These are phyloP conservation scores for Codiaeum variegatum DNA, from an alignment of 441 rosid genomes.

Conservation along the genomic window DNA sequence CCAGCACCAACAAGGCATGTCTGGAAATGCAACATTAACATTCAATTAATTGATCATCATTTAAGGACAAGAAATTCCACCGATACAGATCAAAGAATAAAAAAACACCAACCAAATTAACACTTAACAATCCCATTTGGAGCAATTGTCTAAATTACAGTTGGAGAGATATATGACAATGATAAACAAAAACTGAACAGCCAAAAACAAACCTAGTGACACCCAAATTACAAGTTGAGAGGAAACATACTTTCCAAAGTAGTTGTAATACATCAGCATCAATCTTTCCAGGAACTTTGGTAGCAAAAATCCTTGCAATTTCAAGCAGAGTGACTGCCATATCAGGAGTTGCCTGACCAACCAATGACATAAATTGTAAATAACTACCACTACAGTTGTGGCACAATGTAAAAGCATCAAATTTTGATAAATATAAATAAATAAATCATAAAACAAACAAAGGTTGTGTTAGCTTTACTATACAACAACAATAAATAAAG, in stretches of 20 bases:
- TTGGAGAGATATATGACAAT: neutral
- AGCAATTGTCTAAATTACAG: constrained; percentile 1
- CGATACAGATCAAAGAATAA: neutral
- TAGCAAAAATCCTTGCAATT: constrained; percentile 98
- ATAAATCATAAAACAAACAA: neutral
- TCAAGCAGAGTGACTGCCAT: constrained; percentile 99
- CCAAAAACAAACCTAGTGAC: neutral
- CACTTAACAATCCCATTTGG: neutral
- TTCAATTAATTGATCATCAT: neutral
- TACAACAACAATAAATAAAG: neutral
- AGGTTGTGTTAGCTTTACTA: constrained; percentile 5
- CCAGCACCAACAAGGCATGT: constrained; percentile 99
- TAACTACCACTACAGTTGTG: neutral
- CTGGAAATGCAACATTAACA: constrained; percentile 32
- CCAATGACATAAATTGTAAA: constrained; percentile 10
- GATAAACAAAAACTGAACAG: neutral
- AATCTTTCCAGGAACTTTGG: constrained; percentile 99
- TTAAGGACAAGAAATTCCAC: neutral
- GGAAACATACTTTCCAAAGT: constrained; percentile 81
- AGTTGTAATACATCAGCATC: constrained; percentile 97
- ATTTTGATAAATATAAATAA: neutral
- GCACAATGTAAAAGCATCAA: neutral
- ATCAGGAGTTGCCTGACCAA: constrained; percentile 91
- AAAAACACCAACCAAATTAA: neutral
- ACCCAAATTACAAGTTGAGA: constrained; percentile 3